Conservation (phyloP, 2,329 filamentous ascomycete genomes). For the Trichoderma sp. region DNA sequence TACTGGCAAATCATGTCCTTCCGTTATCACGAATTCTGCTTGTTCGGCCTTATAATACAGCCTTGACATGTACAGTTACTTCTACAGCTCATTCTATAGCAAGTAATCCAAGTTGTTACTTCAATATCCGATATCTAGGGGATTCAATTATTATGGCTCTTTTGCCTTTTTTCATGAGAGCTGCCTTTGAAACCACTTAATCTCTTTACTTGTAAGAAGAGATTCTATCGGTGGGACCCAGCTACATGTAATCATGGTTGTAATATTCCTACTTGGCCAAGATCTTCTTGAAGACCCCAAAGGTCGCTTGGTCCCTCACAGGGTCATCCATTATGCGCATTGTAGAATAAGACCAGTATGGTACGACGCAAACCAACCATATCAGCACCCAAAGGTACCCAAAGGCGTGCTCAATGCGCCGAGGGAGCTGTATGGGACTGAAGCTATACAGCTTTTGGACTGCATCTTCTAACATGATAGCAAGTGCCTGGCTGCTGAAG, state of each 20-base stretch:
- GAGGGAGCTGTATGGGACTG: background rate
- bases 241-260: background rate
- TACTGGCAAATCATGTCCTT: background rate
- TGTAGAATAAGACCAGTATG: background rate
- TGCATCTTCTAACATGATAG: conserved; percentile 4
- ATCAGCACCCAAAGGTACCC: background rate
- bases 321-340: background rate
- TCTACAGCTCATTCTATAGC: background rate
- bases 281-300: background rate
- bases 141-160: background rate
- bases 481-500: conserved; percentile 10
- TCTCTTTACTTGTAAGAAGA: background rate
- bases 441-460: background rate
- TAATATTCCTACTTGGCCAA: background rate
- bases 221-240: background rate
- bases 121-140: background rate
- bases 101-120: background rate
- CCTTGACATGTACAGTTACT: background rate
- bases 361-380: background rate
- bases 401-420: background rate
- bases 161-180: background rate
- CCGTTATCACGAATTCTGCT: background rate
- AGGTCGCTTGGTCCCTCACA: background rate
- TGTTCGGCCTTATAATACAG: background rate
- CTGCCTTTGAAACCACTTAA: background rate